A percentile compares a stretch with the other conserved stretches of the same genome.
Evolutionary conservation across 257 asterid genomes (phyloP).

Genomic region (Eustoma russellianum): DNA sequence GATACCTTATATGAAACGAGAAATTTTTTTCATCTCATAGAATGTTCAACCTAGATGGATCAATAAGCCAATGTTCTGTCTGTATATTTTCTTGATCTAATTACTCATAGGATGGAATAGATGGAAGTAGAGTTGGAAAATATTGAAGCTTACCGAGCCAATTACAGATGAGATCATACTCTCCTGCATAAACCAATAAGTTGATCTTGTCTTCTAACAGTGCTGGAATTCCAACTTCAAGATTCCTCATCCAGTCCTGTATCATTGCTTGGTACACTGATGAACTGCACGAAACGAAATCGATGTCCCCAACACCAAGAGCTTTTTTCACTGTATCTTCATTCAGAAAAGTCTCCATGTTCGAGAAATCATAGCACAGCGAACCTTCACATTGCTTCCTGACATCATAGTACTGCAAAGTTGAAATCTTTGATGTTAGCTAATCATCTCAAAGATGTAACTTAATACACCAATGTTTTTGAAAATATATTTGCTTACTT

Average conservation of each 20-base stretch:
- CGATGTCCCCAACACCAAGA: conserved; percentile 5
- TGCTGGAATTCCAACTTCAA: background rate
- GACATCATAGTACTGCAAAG: conserved; percentile 13
- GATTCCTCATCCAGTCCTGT: conserved; percentile 2
- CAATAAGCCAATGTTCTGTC: too few species aligned
- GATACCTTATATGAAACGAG: too few species aligned
- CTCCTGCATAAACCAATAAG: background rate
- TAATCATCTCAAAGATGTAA: too few species aligned
- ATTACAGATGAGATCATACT: conserved; percentile 2
- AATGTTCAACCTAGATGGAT: too few species aligned
- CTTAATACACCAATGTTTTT: too few species aligned
- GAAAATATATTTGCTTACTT: conserved; percentile 13
- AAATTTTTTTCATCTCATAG: too few species aligned
- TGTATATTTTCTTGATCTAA: too few species aligned
- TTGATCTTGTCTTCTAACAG: conserved; percentile 1
- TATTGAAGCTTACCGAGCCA: background rate
- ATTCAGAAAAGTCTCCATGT: conserved; percentile 1
- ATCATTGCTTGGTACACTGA: background rate
- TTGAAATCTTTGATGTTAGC: background rate
- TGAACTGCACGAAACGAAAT: background rate
- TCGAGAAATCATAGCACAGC: background rate
- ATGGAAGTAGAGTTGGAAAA: too few species aligned
- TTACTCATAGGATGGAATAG: too few species aligned
- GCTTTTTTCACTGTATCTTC: background rate
- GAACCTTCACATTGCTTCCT: background rate